Percentiles rank a stretch among this genome's conserved stretches.
phyloP scores from a whole-genome alignment of 192 early-diverging fungal genomes.

The Kickxella alabastrina region DNA sequence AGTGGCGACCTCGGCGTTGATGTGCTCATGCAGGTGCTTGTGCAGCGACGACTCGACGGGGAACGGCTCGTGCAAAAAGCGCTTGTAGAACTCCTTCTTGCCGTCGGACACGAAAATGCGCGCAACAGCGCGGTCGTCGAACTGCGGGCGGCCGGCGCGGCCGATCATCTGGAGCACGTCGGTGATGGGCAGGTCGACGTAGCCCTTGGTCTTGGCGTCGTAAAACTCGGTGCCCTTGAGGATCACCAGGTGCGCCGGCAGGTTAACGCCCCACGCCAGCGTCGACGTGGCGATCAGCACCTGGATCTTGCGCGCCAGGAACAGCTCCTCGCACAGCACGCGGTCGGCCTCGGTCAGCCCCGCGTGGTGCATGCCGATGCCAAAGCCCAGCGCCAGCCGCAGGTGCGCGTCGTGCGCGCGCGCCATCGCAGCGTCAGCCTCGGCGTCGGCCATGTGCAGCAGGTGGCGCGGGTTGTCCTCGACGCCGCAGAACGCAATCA shows the following conservation, averaged over 20 bases:
- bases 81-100: slow-evolving; percentile 99
- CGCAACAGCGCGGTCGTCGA: slow-evolving; percentile 89
- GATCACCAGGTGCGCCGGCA: slow-evolving; percentile 95
- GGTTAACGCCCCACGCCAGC: slow-evolving; percentile 97
- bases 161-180: slow-evolving; percentile 99
- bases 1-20: slow-evolving; percentile 90
- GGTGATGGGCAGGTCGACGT: slow-evolving; percentile 96
- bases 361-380: slow-evolving; percentile 97
- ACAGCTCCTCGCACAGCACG: slow-evolving; percentile 87
- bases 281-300: slow-evolving; percentile 93
- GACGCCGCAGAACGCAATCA: slow-evolving; percentile 87
- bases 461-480: slow-evolving; percentile 92
- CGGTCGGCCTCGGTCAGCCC: slow-evolving; percentile 87
- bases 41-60: slow-evolving; percentile 85
- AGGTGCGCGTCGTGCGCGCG: slow-evolving; percentile 78
- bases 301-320: slow-evolving; percentile 92
- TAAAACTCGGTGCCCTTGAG: slow-evolving; percentile 98
- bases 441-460: slow-evolving; percentile 76
- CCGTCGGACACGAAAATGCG: slow-evolving; percentile 90
- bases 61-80: slow-evolving; percentile 94
- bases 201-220: slow-evolving; percentile 83
- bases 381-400: slow-evolving; percentile 80
- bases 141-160: slow-evolving; percentile 93
- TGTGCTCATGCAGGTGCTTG: slow-evolving; percentile 73
- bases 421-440: slow-evolving; percentile 67